A percentile compares a stretch with the other conserved stretches of the same genome.
phyloP scores from a whole-genome alignment of 495 filamentous ascomycete genomes.

The Penicillium paxilli region DNA sequence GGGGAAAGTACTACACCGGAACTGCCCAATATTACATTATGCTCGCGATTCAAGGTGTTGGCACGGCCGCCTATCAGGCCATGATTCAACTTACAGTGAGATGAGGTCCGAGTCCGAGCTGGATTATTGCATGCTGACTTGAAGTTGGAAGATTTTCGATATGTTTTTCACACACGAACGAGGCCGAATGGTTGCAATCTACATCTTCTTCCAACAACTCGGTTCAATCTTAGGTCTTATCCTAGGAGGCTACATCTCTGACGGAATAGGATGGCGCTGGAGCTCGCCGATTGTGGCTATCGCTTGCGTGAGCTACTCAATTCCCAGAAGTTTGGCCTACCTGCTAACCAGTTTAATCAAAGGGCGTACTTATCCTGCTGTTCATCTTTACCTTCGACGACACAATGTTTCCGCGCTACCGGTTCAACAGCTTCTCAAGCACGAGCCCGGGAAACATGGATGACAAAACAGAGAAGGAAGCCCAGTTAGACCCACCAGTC shows the following conservation, averaged over 20 bases:
- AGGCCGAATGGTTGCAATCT: slow-evolving; percentile 27
- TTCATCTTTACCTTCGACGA: slow-evolving; percentile 39
- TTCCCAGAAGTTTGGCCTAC: neutral
- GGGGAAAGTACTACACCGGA: slow-evolving; percentile 25
- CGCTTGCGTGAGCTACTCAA: slow-evolving; percentile 19
- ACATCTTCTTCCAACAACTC: slow-evolving; percentile 30
- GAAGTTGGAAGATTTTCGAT: slow-evolving; percentile 30
- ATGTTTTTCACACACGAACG: slow-evolving; percentile 30
- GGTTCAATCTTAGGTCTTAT: slow-evolving; percentile 31
- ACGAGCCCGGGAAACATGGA: neutral
- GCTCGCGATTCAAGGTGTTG: slow-evolving; percentile 24
- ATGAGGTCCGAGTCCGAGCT: too few relatives aligned
- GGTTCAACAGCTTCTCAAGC: slow-evolving; percentile 14
- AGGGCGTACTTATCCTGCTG: slow-evolving; percentile 26
- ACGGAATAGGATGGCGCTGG: slow-evolving; percentile 37
- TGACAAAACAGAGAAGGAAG: neutral
- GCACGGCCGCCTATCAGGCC: slow-evolving; percentile 31
- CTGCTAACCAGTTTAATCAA: neutral
- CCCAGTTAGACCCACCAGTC: slow-evolving; percentile 8
- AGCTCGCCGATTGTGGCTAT: slow-evolving; percentile 32
- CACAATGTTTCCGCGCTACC: slow-evolving; percentile 33
- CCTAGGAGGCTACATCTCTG: slow-evolving; percentile 27
- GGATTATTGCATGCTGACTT: neutral
- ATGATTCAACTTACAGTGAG: slow-evolving; percentile 30
- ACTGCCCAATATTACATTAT: slow-evolving; percentile 29